phyloP scores from a whole-genome alignment of 2,329 filamentous ascomycete species.

The Penicillium sp. region DNA sequence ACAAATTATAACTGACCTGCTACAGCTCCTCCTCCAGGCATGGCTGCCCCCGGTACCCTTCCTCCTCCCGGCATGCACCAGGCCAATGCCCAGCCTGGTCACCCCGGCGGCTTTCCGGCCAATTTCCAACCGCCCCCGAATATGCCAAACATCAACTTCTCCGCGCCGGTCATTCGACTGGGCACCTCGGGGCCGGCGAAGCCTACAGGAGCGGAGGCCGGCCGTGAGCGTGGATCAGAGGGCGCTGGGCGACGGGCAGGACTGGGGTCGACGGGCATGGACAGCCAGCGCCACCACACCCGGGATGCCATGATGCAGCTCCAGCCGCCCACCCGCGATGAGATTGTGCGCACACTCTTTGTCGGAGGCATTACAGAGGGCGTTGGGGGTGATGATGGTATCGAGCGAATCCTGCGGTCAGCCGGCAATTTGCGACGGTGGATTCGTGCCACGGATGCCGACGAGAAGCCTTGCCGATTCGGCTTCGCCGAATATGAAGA shows the following conservation, averaged over 20 bases:
- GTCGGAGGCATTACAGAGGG: conserved; percentile 80
- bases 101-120: conserved; percentile 72
- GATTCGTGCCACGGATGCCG: conserved; percentile 73
- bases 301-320: conserved; percentile 67
- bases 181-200: conserved; percentile 70
- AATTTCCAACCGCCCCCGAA: conserved; percentile 86
- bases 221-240: conserved; percentile 44
- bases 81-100: conserved; percentile 66
- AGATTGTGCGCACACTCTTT: conserved; percentile 87
- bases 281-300: conserved; percentile 62
- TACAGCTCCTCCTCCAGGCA: conserved; percentile 70
- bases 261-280: conserved; percentile 59
- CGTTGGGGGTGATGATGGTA: conserved; percentile 67
- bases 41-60: conserved; percentile 72
- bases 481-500: conserved; percentile 96
- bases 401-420: conserved; percentile 73
- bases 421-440: conserved; percentile 77
- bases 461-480: conserved; percentile 78
- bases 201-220: conserved; percentile 45
- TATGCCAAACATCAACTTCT: conserved; percentile 98
- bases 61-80: conserved; percentile 74
- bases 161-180: conserved; percentile 88
- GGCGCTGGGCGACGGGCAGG: conserved; percentile 50
- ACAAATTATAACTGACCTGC: conserved; percentile 13
- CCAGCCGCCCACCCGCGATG: conserved; percentile 79